Evolutionary conservation across 805 yeast species (phyloP).

Genomic region (Wickerhamia fluorescens): DNA sequence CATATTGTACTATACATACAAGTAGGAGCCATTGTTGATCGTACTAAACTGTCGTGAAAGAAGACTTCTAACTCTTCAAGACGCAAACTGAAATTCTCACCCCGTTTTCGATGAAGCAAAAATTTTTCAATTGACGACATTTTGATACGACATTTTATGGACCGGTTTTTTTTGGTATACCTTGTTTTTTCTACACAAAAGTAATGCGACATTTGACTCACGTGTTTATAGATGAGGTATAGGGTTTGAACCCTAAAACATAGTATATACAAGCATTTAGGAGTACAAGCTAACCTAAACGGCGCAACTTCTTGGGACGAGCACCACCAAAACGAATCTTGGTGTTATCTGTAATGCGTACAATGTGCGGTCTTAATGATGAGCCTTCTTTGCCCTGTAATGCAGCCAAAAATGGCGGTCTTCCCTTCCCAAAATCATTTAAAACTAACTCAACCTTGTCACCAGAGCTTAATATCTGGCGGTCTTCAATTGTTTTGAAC

Average conservation of each 20-base stretch:
- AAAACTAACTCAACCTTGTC: conserved; percentile 70
- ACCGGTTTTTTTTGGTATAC: too few relatives aligned
- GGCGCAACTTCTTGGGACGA: conserved; percentile 74
- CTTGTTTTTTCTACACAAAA: too few relatives aligned
- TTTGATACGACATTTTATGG: too few relatives aligned
- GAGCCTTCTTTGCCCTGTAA: conserved; percentile 85
- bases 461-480: conserved; percentile 40
- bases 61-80: too few relatives aligned
- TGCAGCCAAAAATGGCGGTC: conserved; percentile 80
- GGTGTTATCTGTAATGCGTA: conserved; percentile 72
- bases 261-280: conserved; percentile 4
- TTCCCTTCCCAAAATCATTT: conserved; percentile 81
- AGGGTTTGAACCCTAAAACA: not conserved
- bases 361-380: conserved; percentile 55
- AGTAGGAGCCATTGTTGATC: too few relatives aligned
- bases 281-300: conserved; percentile 37
- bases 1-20: too few relatives aligned
- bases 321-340: conserved; percentile 89
- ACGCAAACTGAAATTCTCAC: too few relatives aligned
- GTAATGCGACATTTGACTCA: not conserved
- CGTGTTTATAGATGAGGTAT: not conserved
- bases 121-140: too few relatives aligned
- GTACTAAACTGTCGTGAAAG: too few relatives aligned
- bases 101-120: too few relatives aligned
- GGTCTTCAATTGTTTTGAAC: conserved; percentile 65